These are phyloP conservation scores for Theobroma cacao DNA, from an alignment of 345 rosid species.

Conservation along the genomic window DNA sequence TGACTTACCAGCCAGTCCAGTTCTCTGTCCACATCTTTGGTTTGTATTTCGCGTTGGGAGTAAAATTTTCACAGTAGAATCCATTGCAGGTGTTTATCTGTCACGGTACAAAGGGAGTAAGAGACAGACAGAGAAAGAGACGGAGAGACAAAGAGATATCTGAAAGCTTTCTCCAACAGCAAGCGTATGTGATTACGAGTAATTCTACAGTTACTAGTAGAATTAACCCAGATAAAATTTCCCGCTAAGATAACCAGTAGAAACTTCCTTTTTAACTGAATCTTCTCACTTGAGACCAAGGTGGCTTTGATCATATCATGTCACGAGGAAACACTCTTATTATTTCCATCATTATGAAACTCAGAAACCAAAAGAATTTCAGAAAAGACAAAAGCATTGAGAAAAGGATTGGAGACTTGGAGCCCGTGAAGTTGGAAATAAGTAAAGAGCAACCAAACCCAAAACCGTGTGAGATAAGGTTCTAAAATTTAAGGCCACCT, in stretches of 20 bases:
- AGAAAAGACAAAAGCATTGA: not conserved
- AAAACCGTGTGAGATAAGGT: conserved; percentile 6
- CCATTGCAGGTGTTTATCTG: conserved; percentile 84
- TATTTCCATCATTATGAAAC: not conserved
- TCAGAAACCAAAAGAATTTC: not conserved
- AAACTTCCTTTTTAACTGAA: not conserved
- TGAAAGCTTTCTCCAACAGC: not conserved
- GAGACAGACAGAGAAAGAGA: conserved; percentile 3
- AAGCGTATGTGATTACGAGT: not conserved
- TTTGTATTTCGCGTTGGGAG: conserved; percentile 51
- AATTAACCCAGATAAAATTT: not conserved
- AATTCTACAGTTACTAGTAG: not conserved
- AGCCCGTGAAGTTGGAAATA: conserved; percentile 11
- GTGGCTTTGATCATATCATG: not conserved
- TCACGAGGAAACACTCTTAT: not conserved
- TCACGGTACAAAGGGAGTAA: not conserved
- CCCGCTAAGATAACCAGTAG: too few relatives aligned
- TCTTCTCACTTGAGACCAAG: not conserved
- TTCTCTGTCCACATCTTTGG: conserved; percentile 91
- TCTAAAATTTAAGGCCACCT: conserved; percentile 1
- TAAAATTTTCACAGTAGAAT: conserved; percentile 65
- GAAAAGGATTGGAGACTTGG: conserved; percentile 7
- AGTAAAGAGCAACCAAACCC: not conserved
- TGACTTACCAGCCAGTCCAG: conserved; percentile 80
- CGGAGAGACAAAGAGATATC: not conserved